Conservation (phyloP, 202 grass and related monocot species). For the Eragrostis tef region DNA sequence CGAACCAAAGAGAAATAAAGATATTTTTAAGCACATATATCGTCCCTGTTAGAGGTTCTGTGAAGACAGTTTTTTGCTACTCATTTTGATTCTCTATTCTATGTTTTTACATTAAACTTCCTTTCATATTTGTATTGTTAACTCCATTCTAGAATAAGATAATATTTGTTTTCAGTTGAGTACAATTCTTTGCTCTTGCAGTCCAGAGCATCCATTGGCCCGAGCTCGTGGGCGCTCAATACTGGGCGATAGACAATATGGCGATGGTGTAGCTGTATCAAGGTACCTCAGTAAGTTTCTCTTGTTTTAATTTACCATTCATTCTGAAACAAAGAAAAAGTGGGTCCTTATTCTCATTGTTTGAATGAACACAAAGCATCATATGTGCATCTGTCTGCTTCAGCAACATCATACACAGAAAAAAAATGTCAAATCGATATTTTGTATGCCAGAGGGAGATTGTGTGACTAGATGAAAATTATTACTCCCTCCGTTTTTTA, state of each 20-base stretch:
- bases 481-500: too few relatives aligned
- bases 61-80: conserved; percentile 1
- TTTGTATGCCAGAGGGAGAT: neutral
- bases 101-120: conserved; percentile 21
- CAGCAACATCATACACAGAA: conserved; percentile 12
- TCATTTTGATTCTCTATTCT: conserved; percentile 19
- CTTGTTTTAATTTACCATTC: conserved; percentile 50
- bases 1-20: conserved; percentile 4
- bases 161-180: conserved; percentile 41
- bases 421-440: neutral
- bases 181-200: conserved; percentile 58
- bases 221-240: conserved; percentile 80
- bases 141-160: conserved; percentile 26
- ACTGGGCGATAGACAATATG: conserved; percentile 75
- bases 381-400: neutral
- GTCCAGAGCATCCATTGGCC: conserved; percentile 82
- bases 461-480: neutral
- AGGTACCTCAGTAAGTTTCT: conserved; percentile 92
- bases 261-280: conserved; percentile 73
- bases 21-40: conserved; percentile 22
- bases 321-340: conserved; percentile 41
- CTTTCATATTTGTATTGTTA: conserved; percentile 2
- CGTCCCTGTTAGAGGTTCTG: conserved; percentile 9
- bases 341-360: conserved; percentile 15
- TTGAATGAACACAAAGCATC: conserved; percentile 6